Conservation (phyloP, 2,329 filamentous ascomycete species). For the Fusarium torreyae region DNA sequence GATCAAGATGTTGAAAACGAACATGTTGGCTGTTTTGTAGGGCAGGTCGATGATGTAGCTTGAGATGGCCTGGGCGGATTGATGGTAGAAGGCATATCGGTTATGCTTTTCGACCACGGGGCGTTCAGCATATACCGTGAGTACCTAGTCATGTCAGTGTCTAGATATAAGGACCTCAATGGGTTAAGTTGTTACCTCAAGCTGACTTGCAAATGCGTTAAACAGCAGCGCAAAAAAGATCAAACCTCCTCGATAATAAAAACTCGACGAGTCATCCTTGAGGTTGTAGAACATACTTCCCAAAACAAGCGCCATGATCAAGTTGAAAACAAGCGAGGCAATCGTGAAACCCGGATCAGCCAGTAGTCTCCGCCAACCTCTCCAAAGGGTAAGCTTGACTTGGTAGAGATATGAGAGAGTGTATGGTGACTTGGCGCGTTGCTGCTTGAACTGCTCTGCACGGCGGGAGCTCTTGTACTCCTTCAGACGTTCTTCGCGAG, state of each 20-base stretch:
- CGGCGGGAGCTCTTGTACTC: slow-evolving; percentile 44
- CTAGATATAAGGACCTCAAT: fast-evolving
- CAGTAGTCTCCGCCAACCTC: slow-evolving; percentile 57
- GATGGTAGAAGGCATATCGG: slow-evolving; percentile 56
- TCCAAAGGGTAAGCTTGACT: slow-evolving; percentile 60
- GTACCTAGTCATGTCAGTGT: slow-evolving; percentile 15
- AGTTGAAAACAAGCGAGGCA: slow-evolving; percentile 59
- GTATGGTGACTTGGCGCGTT: slow-evolving; percentile 63
- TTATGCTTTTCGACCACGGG: slow-evolving; percentile 56
- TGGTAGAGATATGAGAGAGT: slow-evolving; percentile 64
- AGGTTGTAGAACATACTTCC: slow-evolving; percentile 67
- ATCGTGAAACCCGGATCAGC: slow-evolving; percentile 59
- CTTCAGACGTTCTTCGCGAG: slow-evolving; percentile 28
- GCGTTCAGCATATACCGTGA: slow-evolving; percentile 53
- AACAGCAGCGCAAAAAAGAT: slow-evolving; percentile 68
- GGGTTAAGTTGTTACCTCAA: slow-evolving; percentile 47
- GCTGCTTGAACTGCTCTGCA: slow-evolving; percentile 52
- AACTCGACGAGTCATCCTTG: slow-evolving; percentile 59
- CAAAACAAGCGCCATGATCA: slow-evolving; percentile 66
- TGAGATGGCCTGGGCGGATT: slow-evolving; percentile 50
- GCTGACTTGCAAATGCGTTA: slow-evolving; percentile 61
- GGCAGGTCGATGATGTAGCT: slow-evolving; percentile 48
- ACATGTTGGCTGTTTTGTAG: slow-evolving; percentile 49
- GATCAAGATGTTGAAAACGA: slow-evolving; percentile 56
- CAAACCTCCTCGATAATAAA: slow-evolving; percentile 63